These are phyloP conservation scores for Gossypium ekmanianum DNA, from an alignment of 345 rosid genomes.

Conservation along the genomic window DNA sequence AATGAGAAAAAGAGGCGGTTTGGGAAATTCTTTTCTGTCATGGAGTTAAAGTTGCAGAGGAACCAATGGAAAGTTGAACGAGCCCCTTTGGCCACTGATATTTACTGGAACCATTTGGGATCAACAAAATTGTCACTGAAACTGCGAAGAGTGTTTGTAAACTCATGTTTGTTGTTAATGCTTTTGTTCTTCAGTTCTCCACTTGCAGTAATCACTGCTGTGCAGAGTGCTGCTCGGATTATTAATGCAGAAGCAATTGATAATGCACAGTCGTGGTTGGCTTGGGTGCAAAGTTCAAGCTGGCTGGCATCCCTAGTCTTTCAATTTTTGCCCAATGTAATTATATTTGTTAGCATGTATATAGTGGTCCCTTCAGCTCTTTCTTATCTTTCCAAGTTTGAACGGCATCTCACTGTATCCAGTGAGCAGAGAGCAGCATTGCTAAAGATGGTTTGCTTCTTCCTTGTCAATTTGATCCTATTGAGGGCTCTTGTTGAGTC, in stretches of 20 bases:
- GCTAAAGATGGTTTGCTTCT: conserved; percentile 96
- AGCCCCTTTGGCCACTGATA: conserved; percentile 93
- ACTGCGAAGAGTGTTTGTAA: conserved; percentile 70
- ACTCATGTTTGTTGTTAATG: conserved; percentile 72
- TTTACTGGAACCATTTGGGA: conserved; percentile 96
- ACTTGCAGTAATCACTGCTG: conserved; percentile 76
- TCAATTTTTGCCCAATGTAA: conserved; percentile 90
- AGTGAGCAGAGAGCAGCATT: conserved; percentile 95
- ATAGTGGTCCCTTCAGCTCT: conserved; percentile 85
- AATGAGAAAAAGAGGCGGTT: conserved; percentile 71
- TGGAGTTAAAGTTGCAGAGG: conserved; percentile 82
- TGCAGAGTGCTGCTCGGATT: conserved; percentile 80
- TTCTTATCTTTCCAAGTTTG: conserved; percentile 89
- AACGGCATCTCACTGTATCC: conserved; percentile 79
- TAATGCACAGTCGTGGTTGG: conserved; percentile 80
- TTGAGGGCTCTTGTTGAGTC: conserved; percentile 88
- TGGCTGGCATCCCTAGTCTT: conserved; percentile 91
- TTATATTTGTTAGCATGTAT: conserved; percentile 92
- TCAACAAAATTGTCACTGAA: conserved; percentile 65
- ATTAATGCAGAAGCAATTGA: conserved; percentile 93
- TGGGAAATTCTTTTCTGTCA: conserved; percentile 82
- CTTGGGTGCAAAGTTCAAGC: conserved; percentile 88
- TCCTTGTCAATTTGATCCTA: conserved; percentile 89
- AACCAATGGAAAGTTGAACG: conserved; percentile 98
- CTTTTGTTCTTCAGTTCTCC: conserved; percentile 95